Conservation (phyloP, 176 grass and related monocot species). For the Rhynchospora breviuscula region DNA sequence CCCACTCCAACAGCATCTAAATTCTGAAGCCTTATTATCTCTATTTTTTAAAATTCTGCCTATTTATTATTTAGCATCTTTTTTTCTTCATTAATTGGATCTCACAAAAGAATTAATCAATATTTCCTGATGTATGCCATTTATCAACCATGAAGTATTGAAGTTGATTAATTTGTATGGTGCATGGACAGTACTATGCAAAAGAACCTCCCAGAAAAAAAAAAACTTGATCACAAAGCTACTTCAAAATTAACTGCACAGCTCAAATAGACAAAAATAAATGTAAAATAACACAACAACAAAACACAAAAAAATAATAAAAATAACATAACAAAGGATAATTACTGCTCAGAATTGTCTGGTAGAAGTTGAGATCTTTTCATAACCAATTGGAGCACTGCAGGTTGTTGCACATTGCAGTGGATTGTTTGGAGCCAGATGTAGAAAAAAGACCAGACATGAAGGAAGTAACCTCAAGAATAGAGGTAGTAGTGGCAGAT, state of each 20-base stretch:
- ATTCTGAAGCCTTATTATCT: not conserved
- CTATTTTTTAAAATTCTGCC: not conserved
- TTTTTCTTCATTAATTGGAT: not conserved
- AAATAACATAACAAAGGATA: not conserved
- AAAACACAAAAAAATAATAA: not conserved
- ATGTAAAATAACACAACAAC: not conserved
- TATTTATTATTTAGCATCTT: not conserved
- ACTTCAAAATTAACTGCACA: not conserved
- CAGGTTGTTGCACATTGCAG: conserved; percentile 41
- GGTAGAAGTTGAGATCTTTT: not conserved
- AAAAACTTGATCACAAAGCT: not conserved
- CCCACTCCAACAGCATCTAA: not conserved
- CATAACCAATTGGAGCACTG: not conserved
- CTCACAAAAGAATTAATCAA: not conserved
- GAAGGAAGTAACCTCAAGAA: conserved; percentile 40
- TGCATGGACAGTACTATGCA: not conserved
- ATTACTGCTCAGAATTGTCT: not conserved
- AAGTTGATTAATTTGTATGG: not conserved
- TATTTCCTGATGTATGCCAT: not conserved
- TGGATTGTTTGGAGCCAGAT: conserved; percentile 48
- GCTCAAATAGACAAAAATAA: not conserved
- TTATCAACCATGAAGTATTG: not conserved
- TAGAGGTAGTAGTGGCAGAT: conserved; percentile 41
- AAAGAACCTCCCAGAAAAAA: not conserved
- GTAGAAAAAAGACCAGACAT: conserved; percentile 42